phyloP scores from a whole-genome alignment of 768 basidiomycete species.

The Cubamyces lactineus region DNA sequence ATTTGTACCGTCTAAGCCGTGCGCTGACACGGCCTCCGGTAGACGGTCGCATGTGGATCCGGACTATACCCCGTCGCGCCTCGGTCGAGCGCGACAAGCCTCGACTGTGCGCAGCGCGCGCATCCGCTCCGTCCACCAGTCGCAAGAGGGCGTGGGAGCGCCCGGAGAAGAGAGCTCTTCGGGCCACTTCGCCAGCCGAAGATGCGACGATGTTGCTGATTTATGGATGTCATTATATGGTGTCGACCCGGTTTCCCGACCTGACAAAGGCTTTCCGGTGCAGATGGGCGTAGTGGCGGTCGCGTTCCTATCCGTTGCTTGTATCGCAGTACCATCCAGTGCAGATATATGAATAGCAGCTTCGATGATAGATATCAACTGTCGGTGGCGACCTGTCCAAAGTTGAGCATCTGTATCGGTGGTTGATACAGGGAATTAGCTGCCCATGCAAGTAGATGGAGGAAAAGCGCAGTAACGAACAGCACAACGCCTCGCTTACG shows the following conservation, averaged over 20 bases:
- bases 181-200: constrained; percentile 21
- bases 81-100: constrained; percentile 17
- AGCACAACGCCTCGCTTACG: background rate
- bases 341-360: constrained; percentile 20
- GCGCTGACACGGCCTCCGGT: constrained; percentile 19
- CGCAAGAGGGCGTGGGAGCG: background rate
- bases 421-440: background rate
- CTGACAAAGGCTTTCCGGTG: constrained; percentile 5
- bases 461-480: background rate
- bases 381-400: no score
- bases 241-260: constrained; percentile 6
- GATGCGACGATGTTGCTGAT: constrained; percentile 16
- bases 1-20: constrained; percentile 3
- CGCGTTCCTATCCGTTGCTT: constrained; percentile 21
- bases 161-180: constrained; percentile 13
- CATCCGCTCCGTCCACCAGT: constrained; percentile 19
- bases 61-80: constrained; percentile 15
- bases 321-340: constrained; percentile 21
- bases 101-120: constrained; percentile 17
- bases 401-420: no score
- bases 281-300: constrained; percentile 15
- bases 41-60: constrained; percentile 18
- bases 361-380: background rate
- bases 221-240: constrained; percentile 25
- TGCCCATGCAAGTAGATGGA: background rate